Conservation (phyloP, 371 early-diverging fungal genomes). For the Apophysomyces ossiformis region DNA sequence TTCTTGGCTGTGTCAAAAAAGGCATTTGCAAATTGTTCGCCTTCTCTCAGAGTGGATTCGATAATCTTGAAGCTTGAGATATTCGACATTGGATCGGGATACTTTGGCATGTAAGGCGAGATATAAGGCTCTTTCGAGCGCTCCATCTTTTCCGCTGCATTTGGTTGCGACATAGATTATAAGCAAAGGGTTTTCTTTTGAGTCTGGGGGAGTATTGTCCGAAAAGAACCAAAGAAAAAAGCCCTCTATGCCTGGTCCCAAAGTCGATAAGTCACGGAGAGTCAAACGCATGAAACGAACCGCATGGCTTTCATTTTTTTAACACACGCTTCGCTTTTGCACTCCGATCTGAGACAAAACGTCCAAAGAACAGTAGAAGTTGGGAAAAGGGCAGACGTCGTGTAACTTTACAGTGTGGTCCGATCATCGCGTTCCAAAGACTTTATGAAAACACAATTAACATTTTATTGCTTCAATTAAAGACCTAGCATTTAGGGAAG, state of each 20-base stretch:
- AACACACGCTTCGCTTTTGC: no score
- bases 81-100: slow-evolving; percentile 79
- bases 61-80: slow-evolving; percentile 94
- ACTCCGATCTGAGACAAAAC: no score
- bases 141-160: neutral
- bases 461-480: no score
- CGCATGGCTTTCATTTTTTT: no score
- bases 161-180: neutral
- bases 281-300: no score
- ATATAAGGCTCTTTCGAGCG: slow-evolving; percentile 41
- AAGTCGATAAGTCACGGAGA: no score
- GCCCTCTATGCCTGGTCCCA: no score
- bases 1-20: slow-evolving; percentile 96
- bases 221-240: neutral
- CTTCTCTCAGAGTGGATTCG: slow-evolving; percentile 96
- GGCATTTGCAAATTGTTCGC: slow-evolving; percentile 98
- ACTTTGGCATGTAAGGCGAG: slow-evolving; percentile 65
- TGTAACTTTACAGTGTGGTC: no score
- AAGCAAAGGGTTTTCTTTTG: neutral
- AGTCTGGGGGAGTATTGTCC: neutral
- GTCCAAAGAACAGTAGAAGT: no score
- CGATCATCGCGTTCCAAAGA: no score
- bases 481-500: slow-evolving; percentile 28
- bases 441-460: no score
- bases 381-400: no score